A percentile compares a stretch with the other conserved stretches of the same genome.
These are phyloP conservation scores for Gymnopilus junonius DNA, from an alignment of 768 basidiomycete species.

Conservation along the genomic window DNA sequence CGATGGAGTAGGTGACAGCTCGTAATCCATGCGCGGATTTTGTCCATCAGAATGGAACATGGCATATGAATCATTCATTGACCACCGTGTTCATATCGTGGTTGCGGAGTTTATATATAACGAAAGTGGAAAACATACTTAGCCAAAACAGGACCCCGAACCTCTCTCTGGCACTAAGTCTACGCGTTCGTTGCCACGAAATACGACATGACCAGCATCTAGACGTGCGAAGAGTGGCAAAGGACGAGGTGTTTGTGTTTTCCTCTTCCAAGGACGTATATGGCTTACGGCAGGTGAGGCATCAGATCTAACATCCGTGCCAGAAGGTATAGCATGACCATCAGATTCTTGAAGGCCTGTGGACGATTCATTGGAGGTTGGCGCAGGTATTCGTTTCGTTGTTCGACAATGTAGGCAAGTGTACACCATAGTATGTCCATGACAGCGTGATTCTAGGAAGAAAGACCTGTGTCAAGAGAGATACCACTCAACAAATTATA, in stretches of 20 bases:
- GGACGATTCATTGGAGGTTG: slow-evolving; percentile 21
- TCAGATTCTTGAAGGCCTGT: neutral
- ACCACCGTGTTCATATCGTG: neutral
- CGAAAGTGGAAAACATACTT: neutral
- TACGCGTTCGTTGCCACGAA: slow-evolving; percentile 63
- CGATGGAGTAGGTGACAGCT: neutral
- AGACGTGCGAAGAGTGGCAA: slow-evolving; percentile 65
- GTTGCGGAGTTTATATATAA: neutral
- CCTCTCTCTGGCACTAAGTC: slow-evolving; percentile 24
- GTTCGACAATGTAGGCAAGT: slow-evolving; percentile 63
- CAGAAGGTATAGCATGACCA: neutral
- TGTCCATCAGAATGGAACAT: neutral
- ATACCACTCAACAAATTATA: neutral
- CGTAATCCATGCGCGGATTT: neutral
- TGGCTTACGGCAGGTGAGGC: neutral
- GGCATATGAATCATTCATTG: neutral
- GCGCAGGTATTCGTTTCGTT: slow-evolving; percentile 70
- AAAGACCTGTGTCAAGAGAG: neutral
- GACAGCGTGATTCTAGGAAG: slow-evolving; percentile 38
- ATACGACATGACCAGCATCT: slow-evolving; percentile 67
- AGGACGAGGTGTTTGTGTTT: slow-evolving; percentile 36
- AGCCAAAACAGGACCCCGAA: slow-evolving; percentile 18
- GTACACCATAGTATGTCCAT: slow-evolving; percentile 60
- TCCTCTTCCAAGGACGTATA: slow-evolving; percentile 11
- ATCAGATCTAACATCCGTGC: neutral